These are phyloP conservation scores for Apiotrichum montevideense DNA, from an alignment of 1,284 basidiomycete species.

Conservation along the genomic window DNA sequence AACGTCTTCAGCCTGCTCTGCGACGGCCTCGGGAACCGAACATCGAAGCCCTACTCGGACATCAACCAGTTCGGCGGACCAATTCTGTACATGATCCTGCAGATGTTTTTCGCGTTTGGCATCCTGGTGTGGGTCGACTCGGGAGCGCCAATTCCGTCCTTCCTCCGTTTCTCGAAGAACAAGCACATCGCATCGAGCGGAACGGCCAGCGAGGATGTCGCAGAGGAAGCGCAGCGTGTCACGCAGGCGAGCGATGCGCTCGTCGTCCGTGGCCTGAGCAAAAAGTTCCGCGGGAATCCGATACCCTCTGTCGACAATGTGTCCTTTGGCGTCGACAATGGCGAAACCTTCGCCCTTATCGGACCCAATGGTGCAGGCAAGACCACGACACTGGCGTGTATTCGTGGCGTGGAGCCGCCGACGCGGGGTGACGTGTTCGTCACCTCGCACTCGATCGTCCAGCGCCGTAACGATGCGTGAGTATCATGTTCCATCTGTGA, in stretches of 20 bases:
- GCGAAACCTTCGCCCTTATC: slow-evolving; percentile 65
- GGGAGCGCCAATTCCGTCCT: slow-evolving; percentile 49
- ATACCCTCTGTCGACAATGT: slow-evolving; percentile 66
- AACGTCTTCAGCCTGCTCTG: slow-evolving; percentile 73
- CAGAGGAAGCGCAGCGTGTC: slow-evolving; percentile 54
- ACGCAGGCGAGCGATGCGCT: slow-evolving; percentile 52
- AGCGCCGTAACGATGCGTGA: slow-evolving; percentile 57
- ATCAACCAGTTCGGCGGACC: slow-evolving; percentile 66
- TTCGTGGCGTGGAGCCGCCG: slow-evolving; percentile 47
- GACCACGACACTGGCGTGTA: slow-evolving; percentile 55
- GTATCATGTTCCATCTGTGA: slow-evolving; percentile 27
- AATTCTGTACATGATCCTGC: slow-evolving; percentile 63
- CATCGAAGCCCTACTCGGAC: slow-evolving; percentile 51
- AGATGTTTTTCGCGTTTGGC: slow-evolving; percentile 53
- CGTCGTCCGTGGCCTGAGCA: slow-evolving; percentile 61
- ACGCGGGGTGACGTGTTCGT: slow-evolving; percentile 64
- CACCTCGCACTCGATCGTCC: slow-evolving; percentile 58
- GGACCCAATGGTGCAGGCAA: slow-evolving; percentile 74
- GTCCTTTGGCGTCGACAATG: slow-evolving; percentile 60
- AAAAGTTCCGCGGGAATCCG: slow-evolving; percentile 52
- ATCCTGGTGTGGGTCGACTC: slow-evolving; percentile 61
- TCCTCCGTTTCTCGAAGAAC: background rate
- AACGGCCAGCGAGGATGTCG: slow-evolving; percentile 45
- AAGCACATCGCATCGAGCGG: no score
- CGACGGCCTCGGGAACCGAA: slow-evolving; percentile 54